Base-by-base conservation (phyloP, 768 basidiomycete genomes). In the Boletus rubescentipes region DNA sequence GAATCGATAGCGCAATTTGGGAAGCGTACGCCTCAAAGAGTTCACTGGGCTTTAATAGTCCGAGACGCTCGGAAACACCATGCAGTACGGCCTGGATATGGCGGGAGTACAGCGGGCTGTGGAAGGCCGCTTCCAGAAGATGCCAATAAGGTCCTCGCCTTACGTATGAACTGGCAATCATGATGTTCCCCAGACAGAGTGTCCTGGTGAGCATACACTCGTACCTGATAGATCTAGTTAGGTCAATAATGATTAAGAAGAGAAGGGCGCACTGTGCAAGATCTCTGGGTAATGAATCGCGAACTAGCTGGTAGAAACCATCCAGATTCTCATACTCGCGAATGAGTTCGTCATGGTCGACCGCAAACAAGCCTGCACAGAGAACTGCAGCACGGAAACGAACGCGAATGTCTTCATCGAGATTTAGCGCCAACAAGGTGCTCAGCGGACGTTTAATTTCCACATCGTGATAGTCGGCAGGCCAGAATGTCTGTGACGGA, bases 131-230 rank as follows among this genome's bases (percentile, higher is more conserved):
- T 67, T 95, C 93, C 54, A 98, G 73, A 45, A 98, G 67, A 68
- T 96, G 88, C 85, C 89, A 94, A 65, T 96, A 93, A 2, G 93
- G 81, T 4, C 85, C 89, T 15, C 91, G 83, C 26, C 95, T 80
- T 20, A 88, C 80, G 2, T 81, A 79, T 1, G 91, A 87, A 63
- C 86, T 89, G 16, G 84, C 79, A 37, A 97, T 79, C 79, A 91
- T 86, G 58, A 87, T 81, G 70, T 91, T 93, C 26, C 83, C 87
- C 14, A 89, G 74, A 18, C 78, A 83, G 29, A 93, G 75, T 29
- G 86, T 77, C 38, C 86, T 83, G 11, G 87, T 92, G 48, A 89
- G 73, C 76, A 90, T 89, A 35, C 75, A 72, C 66, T 97, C 93
- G 59, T 81, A 85, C 49, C 90, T 92, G 52, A 46, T 39, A 44